phyloP scores from a whole-genome alignment of 192 early-diverging fungal species.

The Backusella parvicylindrica region DNA sequence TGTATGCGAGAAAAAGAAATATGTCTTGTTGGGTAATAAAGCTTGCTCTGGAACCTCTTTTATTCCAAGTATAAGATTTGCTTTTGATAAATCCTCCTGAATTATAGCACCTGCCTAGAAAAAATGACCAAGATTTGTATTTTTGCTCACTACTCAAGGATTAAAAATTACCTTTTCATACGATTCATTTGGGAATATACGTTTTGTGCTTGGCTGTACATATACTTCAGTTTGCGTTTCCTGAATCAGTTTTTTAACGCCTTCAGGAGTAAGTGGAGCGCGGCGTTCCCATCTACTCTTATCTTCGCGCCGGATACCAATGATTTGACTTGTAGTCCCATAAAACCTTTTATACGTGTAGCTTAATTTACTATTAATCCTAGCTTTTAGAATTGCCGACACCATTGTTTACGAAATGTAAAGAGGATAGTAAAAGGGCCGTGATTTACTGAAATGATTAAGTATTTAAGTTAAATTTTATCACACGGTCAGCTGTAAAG shows the following conservation, averaged over 20 bases:
- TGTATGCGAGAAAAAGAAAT: conserved; percentile 95
- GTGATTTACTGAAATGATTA: not conserved
- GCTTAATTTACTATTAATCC: not conserved
- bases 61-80: conserved; percentile 93
- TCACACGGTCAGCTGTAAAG: conserved; percentile 4
- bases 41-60: conserved; percentile 90
- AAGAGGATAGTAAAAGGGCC: not conserved
- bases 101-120: conserved; percentile 76
- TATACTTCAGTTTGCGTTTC: conserved; percentile 81
- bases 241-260: conserved; percentile 77
- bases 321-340: not conserved
- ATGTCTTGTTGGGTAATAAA: conserved; percentile 86
- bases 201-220: conserved; percentile 91
- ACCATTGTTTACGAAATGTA: not conserved
- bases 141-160: no score
- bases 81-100: conserved; percentile 80
- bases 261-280: conserved; percentile 84
- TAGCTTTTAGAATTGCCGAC: not conserved
- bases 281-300: conserved; percentile 98
- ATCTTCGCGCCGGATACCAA: conserved; percentile 91
- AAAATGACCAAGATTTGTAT: not conserved
- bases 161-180: conserved; percentile 59
- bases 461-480: not conserved
- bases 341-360: not conserved
- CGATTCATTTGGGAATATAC: conserved; percentile 84